Conservation (phyloP, 192 early-diverging fungal species). For the Umbelopsis sp. region DNA sequence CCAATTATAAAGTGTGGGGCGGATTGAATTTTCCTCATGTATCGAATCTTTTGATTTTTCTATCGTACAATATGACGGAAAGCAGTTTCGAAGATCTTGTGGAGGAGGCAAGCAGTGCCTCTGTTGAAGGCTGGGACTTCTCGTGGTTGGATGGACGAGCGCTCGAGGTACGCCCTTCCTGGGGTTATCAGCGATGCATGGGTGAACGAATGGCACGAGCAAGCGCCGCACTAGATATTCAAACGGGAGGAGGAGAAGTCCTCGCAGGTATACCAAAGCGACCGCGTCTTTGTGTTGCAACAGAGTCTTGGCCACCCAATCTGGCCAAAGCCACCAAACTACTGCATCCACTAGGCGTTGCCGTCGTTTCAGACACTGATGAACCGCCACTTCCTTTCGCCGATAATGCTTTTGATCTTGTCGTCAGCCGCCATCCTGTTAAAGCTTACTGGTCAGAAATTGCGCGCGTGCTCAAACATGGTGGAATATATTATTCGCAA, state of each 20-base stretch:
- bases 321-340: conserved; percentile 24
- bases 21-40: too few species aligned
- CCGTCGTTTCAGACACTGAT: conserved; percentile 18
- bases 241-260: conserved; percentile 35
- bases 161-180: conserved; percentile 14
- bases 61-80: not conserved
- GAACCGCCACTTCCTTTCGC: conserved; percentile 25
- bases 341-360: conserved; percentile 24
- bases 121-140: conserved; percentile 33
- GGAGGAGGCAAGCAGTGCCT: conserved; percentile 15
- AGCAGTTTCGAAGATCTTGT: conserved; percentile 18
- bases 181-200: conserved; percentile 31
- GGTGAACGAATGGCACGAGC: conserved; percentile 18
- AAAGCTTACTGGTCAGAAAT: conserved; percentile 27
- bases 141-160: conserved; percentile 34
- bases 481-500: conserved; percentile 32
- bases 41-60: not conserved
- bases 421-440: conserved; percentile 26
- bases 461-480: conserved; percentile 23
- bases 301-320: conserved; percentile 37
- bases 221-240: conserved; percentile 23
- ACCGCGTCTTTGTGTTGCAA: conserved; percentile 24
- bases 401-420: conserved; percentile 32
- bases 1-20: too few species aligned
- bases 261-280: conserved; percentile 21